Conservation (phyloP, 805 yeast species). For the Candida germanica region DNA sequence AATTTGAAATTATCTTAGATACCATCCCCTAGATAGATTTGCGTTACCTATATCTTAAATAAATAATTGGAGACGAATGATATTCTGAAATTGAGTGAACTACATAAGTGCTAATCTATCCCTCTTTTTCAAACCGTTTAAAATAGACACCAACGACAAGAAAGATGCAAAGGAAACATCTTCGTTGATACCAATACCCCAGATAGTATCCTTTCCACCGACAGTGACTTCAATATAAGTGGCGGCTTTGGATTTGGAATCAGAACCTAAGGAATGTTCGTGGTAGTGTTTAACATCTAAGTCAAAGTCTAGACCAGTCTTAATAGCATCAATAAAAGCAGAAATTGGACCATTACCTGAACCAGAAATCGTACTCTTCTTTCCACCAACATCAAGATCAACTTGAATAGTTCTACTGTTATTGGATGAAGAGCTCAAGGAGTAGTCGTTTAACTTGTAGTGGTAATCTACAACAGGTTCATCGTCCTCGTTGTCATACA, state of each 20-base stretch:
- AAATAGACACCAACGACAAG: slow-evolving; percentile 61
- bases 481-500: slow-evolving; percentile 25
- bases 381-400: slow-evolving; percentile 46
- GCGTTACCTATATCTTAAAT: too few relatives aligned
- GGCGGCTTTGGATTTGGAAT: slow-evolving; percentile 70
- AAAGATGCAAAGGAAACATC: slow-evolving; percentile 87
- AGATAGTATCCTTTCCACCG: slow-evolving; percentile 40
- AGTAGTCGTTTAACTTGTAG: slow-evolving; percentile 45
- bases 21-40: too few relatives aligned
- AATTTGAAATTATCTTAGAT: too few relatives aligned
- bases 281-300: slow-evolving; percentile 67
- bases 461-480: slow-evolving; percentile 23
- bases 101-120: slow-evolving; percentile 4
- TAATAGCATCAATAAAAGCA: slow-evolving; percentile 63
- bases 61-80: not conserved
- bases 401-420: slow-evolving; percentile 46
- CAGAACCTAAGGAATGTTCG: slow-evolving; percentile 78
- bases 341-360: slow-evolving; percentile 83
- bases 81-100: not conserved
- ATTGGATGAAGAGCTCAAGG: slow-evolving; percentile 37
- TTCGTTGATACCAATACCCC: slow-evolving; percentile 94
- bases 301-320: slow-evolving; percentile 43
- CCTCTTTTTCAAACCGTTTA: slow-evolving; percentile 43
- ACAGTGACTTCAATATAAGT: slow-evolving; percentile 52
- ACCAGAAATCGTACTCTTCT: slow-evolving; percentile 46